Evolutionary conservation across 371 early-diverging fungal genomes (phyloP), one percentile per base, ranked within the genome.

Genomic region (Mucor irregularis): DNA sequence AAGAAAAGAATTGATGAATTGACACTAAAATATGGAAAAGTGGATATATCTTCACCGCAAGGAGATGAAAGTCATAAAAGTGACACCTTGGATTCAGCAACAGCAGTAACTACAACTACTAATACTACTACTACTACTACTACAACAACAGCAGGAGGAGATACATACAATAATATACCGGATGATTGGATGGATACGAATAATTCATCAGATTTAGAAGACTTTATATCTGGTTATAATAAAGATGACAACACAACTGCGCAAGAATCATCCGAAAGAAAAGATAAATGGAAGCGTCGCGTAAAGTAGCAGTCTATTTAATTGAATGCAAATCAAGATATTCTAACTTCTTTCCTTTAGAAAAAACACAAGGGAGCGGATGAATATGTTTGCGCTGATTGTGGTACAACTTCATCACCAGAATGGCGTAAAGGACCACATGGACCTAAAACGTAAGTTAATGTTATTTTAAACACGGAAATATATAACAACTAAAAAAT

Each of bases 341-440:
- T 2, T 19, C 4, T 49, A 31, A 42, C 4, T 11, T 2, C 7
- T 22, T 42, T 11, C 24, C 22, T 6, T 37, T 47, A 59, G 57
- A 69, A 74, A 49, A 74, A 70, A 28, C 54, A 58, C 13, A 71
- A 74, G 44, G 73, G 56, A 9, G 58, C 66, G 26, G 74, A 74
- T 51, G 73, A 73, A 50, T 60, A 68, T 49, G 77, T 74, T 16
- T 76, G 77, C 44, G 60, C 69, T 16, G 80, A 80, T 34, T 93
- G 93, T 76, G 80, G 80, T 39, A 86, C 88, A 30, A 87, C 88
- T 1, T 81, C 85, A 28, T 91, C 91, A 0, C 90, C 91, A 14
- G 87, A 87, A 51, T 93, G 94, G 92, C 79, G 92, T 37, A 80
- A 86, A 49, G 90, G 91, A 3, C 89, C 88, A 38, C 83, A 84